phyloP scores from a whole-genome alignment of 371 early-diverging fungal genomes.

The Encephalitozoon hellem region DNA sequence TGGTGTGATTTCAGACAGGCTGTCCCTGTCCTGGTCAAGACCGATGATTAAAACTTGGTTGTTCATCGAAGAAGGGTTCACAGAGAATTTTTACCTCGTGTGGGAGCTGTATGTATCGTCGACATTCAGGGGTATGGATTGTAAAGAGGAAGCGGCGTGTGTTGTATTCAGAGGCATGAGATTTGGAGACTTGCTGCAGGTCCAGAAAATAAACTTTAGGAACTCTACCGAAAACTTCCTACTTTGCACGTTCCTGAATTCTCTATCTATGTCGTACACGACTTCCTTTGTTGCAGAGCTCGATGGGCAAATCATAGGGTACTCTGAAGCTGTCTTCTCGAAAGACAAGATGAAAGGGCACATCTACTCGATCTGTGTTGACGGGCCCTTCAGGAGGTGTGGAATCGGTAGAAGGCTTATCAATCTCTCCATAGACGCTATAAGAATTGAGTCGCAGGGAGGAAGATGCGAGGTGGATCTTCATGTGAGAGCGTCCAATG shows the following conservation, averaged over 20 bases:
- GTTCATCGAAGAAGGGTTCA: background rate
- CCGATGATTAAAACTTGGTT: background rate
- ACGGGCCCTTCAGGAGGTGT: background rate
- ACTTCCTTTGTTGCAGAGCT: constrained; percentile 5
- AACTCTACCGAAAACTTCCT: background rate
- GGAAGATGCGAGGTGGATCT: background rate
- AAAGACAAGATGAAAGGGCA: background rate
- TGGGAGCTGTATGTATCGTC: background rate
- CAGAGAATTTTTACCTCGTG: background rate
- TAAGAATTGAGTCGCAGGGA: background rate
- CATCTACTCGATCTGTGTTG: constrained; percentile 4
- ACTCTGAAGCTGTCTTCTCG: background rate
- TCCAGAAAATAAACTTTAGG: background rate
- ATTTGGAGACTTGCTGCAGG: background rate
- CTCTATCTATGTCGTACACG: background rate
- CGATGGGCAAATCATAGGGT: background rate
- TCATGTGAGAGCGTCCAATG: background rate
- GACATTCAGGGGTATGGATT: background rate
- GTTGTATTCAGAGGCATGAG: background rate
- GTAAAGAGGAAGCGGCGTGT: background rate
- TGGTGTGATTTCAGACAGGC: background rate
- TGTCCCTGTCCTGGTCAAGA: background rate
- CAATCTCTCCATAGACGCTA: background rate
- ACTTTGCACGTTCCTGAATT: background rate
- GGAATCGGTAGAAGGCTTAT: background rate